A percentile compares a stretch with the other conserved stretches of the same genome.
Conservation (phyloP, 140 eudicot species). For the Ambrosia hybrid region DNA sequence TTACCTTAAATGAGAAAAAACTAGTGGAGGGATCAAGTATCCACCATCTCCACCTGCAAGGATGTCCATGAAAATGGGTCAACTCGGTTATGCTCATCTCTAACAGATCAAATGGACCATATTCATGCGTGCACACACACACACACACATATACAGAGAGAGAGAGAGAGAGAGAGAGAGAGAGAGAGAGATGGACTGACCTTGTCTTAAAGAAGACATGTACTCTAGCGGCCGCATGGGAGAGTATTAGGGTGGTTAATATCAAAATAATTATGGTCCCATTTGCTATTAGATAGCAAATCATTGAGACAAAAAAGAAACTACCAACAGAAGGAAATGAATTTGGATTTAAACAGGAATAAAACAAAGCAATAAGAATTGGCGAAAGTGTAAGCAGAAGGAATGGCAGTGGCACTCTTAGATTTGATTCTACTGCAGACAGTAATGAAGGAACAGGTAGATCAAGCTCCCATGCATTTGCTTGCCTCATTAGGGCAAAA, state of each 20-base stretch:
- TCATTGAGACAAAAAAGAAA: slow-evolving; percentile 59
- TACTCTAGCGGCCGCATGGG: slow-evolving; percentile 55
- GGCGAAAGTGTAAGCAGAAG: slow-evolving; percentile 54
- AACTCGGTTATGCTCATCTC: not conserved
- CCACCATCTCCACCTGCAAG: slow-evolving; percentile 78
- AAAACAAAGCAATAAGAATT: slow-evolving; percentile 49
- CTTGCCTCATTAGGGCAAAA: slow-evolving; percentile 94
- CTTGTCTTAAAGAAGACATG: slow-evolving; percentile 71
- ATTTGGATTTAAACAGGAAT: slow-evolving; percentile 48
- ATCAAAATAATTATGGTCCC: slow-evolving; percentile 55
- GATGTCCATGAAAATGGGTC: not conserved
- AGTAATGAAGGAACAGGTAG: slow-evolving; percentile 79
- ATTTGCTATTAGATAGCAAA: slow-evolving; percentile 80
- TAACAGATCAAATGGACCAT: not conserved
- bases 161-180: slow-evolving; percentile 28
- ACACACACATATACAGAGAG: not conserved
- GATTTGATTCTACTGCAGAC: slow-evolving; percentile 75
- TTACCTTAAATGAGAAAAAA: slow-evolving; percentile 64
- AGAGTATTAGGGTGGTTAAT: slow-evolving; percentile 51
- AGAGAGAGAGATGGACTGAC: slow-evolving; percentile 44
- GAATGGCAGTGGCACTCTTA: slow-evolving; percentile 71
- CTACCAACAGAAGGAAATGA: slow-evolving; percentile 58
- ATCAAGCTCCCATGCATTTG: slow-evolving; percentile 92
- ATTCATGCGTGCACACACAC: not conserved
- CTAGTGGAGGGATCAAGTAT: slow-evolving; percentile 41